These are phyloP conservation scores for Beauveria sp. DNA, from an alignment of 2,329 filamentous ascomycete genomes.

Conservation along the genomic window DNA sequence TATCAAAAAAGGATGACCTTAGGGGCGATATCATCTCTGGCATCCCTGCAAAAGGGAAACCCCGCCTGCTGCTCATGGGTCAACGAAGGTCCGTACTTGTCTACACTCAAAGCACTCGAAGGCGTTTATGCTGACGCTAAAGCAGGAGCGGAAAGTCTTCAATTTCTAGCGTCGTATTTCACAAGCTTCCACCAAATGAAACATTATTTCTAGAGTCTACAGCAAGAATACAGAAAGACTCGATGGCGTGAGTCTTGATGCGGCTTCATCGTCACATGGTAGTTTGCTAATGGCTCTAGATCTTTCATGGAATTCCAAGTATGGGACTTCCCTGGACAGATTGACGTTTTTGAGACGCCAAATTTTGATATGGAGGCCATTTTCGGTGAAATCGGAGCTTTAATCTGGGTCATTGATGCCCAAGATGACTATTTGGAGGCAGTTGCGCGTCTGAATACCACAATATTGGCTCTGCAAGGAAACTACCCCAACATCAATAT, in stretches of 20 bases:
- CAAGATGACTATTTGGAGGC: slow-evolving; percentile 97
- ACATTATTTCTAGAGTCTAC: slow-evolving; percentile 95
- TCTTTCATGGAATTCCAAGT: slow-evolving; percentile 99
- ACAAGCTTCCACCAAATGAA: slow-evolving; percentile 93
- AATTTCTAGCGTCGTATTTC: slow-evolving; percentile 97
- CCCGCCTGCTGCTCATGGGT: slow-evolving; percentile 86
- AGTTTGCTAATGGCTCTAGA: slow-evolving; percentile 34
- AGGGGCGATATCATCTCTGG: slow-evolving; percentile 38
- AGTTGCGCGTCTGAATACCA: slow-evolving; percentile 76
- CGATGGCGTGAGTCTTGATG: slow-evolving; percentile 71
- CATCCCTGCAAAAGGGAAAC: slow-evolving; percentile 57
- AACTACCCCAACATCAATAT: slow-evolving; percentile 91
- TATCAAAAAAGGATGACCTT: slow-evolving; percentile 40
- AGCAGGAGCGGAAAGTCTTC: slow-evolving; percentile 92
- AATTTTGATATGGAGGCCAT: slow-evolving; percentile 88
- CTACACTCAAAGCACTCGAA: not conserved
- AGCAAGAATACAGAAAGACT: slow-evolving; percentile 86
- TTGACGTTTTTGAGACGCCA: slow-evolving; percentile 80
- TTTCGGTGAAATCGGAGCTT: slow-evolving; percentile 85
- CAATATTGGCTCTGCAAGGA: slow-evolving; percentile 81
- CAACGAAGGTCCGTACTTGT: slow-evolving; percentile 63
- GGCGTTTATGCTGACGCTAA: not conserved
- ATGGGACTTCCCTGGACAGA: slow-evolving; percentile 93
- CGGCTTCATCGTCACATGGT: not conserved
- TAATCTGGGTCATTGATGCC: slow-evolving; percentile 98